These are phyloP conservation scores for Williopsis jadinii DNA, from an alignment of 1,139 yeast species.

Conservation along the genomic window DNA sequence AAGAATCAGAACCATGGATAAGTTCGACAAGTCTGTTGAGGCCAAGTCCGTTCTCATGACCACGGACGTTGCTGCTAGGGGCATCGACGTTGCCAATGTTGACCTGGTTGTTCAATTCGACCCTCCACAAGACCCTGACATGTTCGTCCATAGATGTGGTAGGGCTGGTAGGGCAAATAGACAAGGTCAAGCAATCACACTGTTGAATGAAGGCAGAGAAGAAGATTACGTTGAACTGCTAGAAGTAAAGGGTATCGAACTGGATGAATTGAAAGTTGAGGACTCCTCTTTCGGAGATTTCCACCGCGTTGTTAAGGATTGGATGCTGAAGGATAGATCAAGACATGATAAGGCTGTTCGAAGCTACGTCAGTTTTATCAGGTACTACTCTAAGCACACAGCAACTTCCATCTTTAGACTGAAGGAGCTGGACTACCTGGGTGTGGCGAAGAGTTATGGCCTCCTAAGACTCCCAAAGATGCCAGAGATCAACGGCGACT, in stretches of 20 bases:
- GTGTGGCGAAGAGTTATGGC: constrained; percentile 72
- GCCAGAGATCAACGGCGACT: constrained; percentile 73
- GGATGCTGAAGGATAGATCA: constrained; percentile 66
- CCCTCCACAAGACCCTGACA: constrained; percentile 88
- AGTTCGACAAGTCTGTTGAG: constrained; percentile 35
- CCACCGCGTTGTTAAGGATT: constrained; percentile 36
- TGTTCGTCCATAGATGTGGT: constrained; percentile 85
- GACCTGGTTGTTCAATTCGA: constrained; percentile 83
- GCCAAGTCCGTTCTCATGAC: constrained; percentile 62
- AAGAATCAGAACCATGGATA: constrained; percentile 60
- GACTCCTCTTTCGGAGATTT: constrained; percentile 19
- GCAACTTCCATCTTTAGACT: constrained; percentile 86
- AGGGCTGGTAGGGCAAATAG: constrained; percentile 90
- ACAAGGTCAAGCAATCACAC: constrained; percentile 69
- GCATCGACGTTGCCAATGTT: constrained; percentile 88
- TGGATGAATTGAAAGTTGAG: constrained; percentile 33
- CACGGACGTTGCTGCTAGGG: constrained; percentile 89
- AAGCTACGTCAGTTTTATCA: constrained; percentile 77
- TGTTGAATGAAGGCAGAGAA: constrained; percentile 69
- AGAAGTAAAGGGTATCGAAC: constrained; percentile 59
- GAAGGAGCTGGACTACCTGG: constrained; percentile 62
- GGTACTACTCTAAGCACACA: constrained; percentile 84
- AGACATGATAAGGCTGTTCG: constrained; percentile 75
- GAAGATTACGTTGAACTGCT: constrained; percentile 77
- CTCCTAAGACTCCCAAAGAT: constrained; percentile 79